These are phyloP conservation scores for Zygoascus meyerae DNA, from an alignment of 1,139 yeast species.

Conservation along the genomic window DNA sequence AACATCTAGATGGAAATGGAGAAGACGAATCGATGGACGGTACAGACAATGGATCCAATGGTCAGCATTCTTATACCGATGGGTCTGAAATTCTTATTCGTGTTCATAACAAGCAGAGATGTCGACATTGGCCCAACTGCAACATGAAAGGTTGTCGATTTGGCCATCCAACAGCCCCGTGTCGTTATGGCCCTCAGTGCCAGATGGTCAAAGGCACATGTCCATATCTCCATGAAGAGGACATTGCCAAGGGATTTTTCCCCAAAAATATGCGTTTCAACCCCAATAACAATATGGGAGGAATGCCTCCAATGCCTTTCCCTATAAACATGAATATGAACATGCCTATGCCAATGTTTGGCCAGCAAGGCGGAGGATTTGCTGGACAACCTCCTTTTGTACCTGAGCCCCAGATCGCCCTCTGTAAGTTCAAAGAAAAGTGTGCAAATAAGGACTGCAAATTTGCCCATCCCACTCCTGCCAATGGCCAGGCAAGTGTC, in stretches of 20 bases:
- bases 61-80: slow-evolving; percentile 7
- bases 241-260: slow-evolving; percentile 4
- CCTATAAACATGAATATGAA: slow-evolving; percentile 2
- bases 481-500: slow-evolving; percentile 58
- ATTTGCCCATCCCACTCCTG: slow-evolving; percentile 88
- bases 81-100: slow-evolving; percentile 11
- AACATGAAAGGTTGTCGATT: slow-evolving; percentile 56
- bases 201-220: slow-evolving; percentile 78
- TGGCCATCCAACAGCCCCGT: slow-evolving; percentile 73
- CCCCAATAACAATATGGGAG: not conserved
- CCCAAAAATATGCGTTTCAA: slow-evolving; percentile 2
- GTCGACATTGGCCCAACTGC: slow-evolving; percentile 77
- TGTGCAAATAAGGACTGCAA: slow-evolving; percentile 78
- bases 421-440: slow-evolving; percentile 69
- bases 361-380: not conserved
- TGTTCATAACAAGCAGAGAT: slow-evolving; percentile 39
- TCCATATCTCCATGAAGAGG: slow-evolving; percentile 64
- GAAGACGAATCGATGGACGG: slow-evolving; percentile 5
- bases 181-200: slow-evolving; percentile 76
- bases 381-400: slow-evolving; percentile 8
- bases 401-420: slow-evolving; percentile 13
- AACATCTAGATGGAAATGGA: slow-evolving; percentile 13
- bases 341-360: slow-evolving; percentile 6
- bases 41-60: slow-evolving; percentile 6
- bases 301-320: slow-evolving; percentile 2